Base-by-base conservation (phyloP, 177 flowering plant species). In the Vitis hybrid region DNA sequence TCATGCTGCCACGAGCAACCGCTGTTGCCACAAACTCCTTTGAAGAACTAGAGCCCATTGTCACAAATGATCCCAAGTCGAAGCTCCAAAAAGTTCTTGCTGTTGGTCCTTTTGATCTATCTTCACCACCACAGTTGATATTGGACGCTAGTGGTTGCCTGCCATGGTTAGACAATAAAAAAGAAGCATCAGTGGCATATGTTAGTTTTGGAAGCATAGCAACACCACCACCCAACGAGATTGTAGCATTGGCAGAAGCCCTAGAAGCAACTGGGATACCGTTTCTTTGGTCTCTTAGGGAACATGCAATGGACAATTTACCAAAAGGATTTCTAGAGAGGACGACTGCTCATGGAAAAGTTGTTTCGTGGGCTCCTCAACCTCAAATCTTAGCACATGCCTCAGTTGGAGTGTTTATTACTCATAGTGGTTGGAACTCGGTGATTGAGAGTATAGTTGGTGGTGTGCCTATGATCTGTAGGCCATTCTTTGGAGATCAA, bases 401-500 rank as follows among this genome's bases (percentile, higher is more conserved):
- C 12, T 22, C 72, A 11, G 61, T 74, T 1, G 68, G 65, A 68
- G 76, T 68, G 5, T 74, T 74, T 62, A 57, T 58, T 64, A 74
- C 64, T 52, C 76, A 74, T 51, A 56, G 76, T 6, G 76, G 72
- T 10, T 86, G 87, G 87, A 85, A 83, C 57, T 85, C 87, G 8
- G 80, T 82, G 0, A 3, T 86, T 59, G 85, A 86, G 61, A 75
- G 83, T 61, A 63, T 86, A 5, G 62, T 66, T 10, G 79, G 77
- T 62, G 86, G 81, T 13, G 87, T 84, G 5, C 88, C 85, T 1
- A 66, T 86, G 81, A 63, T 83, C 2, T 82, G 88, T 51, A 31
- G 72, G 29, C 83, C 86, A 26, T 49, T 14, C 70, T 79, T 71
- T 26, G 73, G 78, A 1, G 84, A 82, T 52, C 86, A 79, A 39